phyloP scores from a whole-genome alignment of 345 rosid species.

The Syzygium aromaticum region DNA sequence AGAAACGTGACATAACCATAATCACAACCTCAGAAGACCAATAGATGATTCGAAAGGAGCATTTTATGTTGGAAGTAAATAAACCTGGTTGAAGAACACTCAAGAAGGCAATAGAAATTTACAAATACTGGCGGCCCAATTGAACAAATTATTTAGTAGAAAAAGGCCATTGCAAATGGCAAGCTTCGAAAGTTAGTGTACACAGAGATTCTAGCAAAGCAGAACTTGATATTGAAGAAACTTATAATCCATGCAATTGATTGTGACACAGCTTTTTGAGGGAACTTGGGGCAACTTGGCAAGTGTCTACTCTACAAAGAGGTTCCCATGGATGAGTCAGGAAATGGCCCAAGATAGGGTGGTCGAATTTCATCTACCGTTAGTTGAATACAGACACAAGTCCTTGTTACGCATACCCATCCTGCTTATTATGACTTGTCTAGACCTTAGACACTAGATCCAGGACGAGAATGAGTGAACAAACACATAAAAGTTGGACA shows the following conservation, averaged over 20 bases:
- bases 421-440: not conserved
- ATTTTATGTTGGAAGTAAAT: not conserved
- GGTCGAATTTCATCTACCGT: not conserved
- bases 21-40: not conserved
- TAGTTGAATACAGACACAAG: not conserved
- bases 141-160: not conserved
- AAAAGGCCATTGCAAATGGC: not conserved
- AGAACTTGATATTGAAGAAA: not conserved
- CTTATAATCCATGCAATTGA: not conserved
- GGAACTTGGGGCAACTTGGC: not conserved
- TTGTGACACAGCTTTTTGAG: not conserved
- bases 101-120: not conserved
- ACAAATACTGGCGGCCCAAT: not conserved
- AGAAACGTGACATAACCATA: conserved; percentile 5
- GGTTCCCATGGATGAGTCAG: not conserved
- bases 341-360: not conserved
- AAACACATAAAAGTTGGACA: not conserved
- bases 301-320: not conserved
- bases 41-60: not conserved
- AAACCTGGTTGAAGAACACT: not conserved
- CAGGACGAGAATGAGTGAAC: not conserved
- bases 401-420: not conserved
- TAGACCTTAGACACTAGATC: not conserved
- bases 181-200: not conserved
- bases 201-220: not conserved